Base-by-base conservation (phyloP, 2,329 filamentous ascomycete genomes). In the Whalleya microplaca region DNA sequence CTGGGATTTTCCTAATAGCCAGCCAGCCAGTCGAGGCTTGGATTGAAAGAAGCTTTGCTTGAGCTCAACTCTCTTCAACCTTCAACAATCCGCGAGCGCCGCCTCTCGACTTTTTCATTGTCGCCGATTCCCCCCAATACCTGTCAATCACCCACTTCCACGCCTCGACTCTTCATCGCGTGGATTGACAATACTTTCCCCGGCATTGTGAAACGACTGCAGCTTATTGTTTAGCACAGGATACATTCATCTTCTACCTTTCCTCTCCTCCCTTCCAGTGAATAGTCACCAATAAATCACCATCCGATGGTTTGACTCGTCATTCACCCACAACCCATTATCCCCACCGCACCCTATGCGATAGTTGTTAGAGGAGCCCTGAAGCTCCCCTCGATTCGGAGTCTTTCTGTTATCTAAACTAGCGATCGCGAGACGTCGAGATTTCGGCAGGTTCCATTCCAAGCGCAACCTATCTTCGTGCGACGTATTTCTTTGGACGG, bases 91-190 rank as follows among this genome's bases (percentile, higher is more conserved):
- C 5, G 6, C 27, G 6, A 12, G 32, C 32, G 32, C 50, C 54
- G 55, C 51, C 49, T 27, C 51, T 53, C 44, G 52, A 44, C 37
- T 49, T 47, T 56, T 54, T 41, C 45, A 59, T 61, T 58, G 48
- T 54, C 44, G 7, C 48, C 47, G 43, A 23, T 19, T 29, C 51
- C 23, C 20, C 43, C n/a, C n/a, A n/a, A 45, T 45, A 12, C 20
- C 12, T 16, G 14, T 21, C 18, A 8, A 45, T 27, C 43, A 23
- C 20, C 43, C 20, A 21, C 43, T 10, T 45, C 42, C 45, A 53
- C 20, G 29, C 46, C 21, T 9, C 20, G n/a, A 19, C 41, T 29
- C 18, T 56, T 20, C 27, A 45, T 6, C n/a, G 44, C 48, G 42
- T 29, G 20, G 44, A 45, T 50, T 18, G 45, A 46, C 23, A 37